A percentile compares a stretch with the other conserved stretches of the same genome.
Evolutionary conservation across 768 basidiomycete species (phyloP).

Genomic region (Pholiota conissans): DNA sequence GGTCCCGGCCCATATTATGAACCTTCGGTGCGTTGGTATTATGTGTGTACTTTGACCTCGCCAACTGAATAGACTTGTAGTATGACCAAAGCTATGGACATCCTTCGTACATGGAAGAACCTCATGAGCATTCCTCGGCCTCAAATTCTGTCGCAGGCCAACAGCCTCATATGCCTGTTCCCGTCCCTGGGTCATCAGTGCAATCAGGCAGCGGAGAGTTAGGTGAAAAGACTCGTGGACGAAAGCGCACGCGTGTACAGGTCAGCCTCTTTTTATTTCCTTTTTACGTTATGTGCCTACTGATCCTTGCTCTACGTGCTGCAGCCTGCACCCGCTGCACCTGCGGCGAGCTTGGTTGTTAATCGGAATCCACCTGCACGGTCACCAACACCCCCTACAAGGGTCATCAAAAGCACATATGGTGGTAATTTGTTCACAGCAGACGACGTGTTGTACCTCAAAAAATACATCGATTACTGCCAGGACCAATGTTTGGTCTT

Average conservation of each 20-base stretch:
- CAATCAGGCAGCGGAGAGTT: slow-evolving; percentile 19
- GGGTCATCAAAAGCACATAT: slow-evolving; percentile 87
- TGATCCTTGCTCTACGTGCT: slow-evolving; percentile 3
- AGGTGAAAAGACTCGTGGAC: slow-evolving; percentile 55
- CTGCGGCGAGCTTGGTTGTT: slow-evolving; percentile 64
- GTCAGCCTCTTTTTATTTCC: slow-evolving; percentile 35
- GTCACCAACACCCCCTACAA: slow-evolving; percentile 81
- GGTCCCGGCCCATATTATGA: slow-evolving; percentile 57
- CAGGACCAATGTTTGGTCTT: slow-evolving; percentile 84
- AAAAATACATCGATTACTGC: slow-evolving; percentile 89
- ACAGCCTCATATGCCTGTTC: slow-evolving; percentile 15
- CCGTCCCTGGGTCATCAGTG: slow-evolving; percentile 31
- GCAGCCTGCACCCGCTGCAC: slow-evolving; percentile 62
- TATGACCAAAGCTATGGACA: slow-evolving; percentile 54
- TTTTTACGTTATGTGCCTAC: slow-evolving; percentile 2
- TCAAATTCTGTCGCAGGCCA: slow-evolving; percentile 19
- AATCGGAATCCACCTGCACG: slow-evolving; percentile 71
- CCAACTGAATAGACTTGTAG: neutral
- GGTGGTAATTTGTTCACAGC: slow-evolving; percentile 86
- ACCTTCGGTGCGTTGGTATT: slow-evolving; percentile 39
- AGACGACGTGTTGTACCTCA: slow-evolving; percentile 81
- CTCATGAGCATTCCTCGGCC: slow-evolving; percentile 23
- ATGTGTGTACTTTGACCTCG: neutral
- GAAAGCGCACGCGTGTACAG: slow-evolving; percentile 67
- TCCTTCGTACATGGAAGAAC: slow-evolving; percentile 51